Percentiles rank a stretch among this genome's conserved stretches.
phyloP scores from a whole-genome alignment of 1,139 yeast species.

The Sugiyamaella japonica region DNA sequence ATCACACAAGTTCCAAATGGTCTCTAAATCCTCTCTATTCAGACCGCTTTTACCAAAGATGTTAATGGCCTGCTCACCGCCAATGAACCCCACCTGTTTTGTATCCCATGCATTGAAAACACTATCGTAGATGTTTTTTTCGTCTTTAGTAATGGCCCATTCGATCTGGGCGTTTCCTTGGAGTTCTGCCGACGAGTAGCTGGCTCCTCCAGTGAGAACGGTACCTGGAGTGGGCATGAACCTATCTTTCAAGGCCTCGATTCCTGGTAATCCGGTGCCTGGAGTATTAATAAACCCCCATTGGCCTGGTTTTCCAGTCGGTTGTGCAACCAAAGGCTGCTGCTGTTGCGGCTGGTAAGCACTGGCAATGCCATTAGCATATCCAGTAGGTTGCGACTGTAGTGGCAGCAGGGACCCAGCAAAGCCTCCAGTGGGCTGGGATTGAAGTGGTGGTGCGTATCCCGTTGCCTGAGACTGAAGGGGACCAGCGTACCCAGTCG shows the following conservation, averaged over 20 bases:
- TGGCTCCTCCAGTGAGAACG: conserved; percentile 47
- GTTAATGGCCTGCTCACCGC: conserved; percentile 80
- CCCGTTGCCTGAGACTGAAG: background rate
- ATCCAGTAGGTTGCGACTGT: conserved; percentile 40
- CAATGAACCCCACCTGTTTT: conserved; percentile 62
- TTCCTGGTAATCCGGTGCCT: conserved; percentile 73
- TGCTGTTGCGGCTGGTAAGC: conserved; percentile 28
- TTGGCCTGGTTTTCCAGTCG: conserved; percentile 74
- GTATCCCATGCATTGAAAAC: conserved; percentile 88
- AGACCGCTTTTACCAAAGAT: conserved; percentile 91
- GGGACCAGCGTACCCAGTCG: background rate
- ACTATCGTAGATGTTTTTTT: conserved; percentile 81
- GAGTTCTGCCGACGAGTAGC: conserved; percentile 35
- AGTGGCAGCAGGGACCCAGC: background rate
- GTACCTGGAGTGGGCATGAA: conserved; percentile 70
- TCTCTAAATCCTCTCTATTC: conserved; percentile 78
- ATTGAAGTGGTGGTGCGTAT: background rate
- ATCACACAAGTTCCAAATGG: conserved; percentile 94
- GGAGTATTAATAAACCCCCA: conserved; percentile 81
- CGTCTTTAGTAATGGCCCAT: conserved; percentile 86
- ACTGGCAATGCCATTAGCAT: conserved; percentile 18
- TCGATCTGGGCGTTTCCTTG: conserved; percentile 42
- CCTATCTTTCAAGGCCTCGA: conserved; percentile 71
- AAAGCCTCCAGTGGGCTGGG: conserved; percentile 36
- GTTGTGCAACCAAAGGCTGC: conserved; percentile 43